These are phyloP conservation scores for Ustilago loliicola DNA, from an alignment of 1,284 basidiomycete species.

Conservation along the genomic window DNA sequence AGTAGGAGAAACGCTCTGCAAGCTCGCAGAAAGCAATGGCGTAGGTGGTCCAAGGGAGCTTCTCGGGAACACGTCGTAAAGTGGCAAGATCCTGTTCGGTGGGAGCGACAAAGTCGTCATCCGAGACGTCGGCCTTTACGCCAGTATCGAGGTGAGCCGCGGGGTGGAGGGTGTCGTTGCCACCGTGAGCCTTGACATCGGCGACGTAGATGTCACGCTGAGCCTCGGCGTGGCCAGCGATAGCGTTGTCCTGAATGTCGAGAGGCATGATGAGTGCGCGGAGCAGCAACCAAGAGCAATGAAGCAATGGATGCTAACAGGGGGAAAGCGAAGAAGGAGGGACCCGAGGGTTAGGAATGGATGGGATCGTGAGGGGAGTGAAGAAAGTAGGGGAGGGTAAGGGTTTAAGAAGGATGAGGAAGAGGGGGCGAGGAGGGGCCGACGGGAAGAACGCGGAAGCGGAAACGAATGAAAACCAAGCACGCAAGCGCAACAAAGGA, in stretches of 20 bases:
- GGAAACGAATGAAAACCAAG: slow-evolving; percentile 7
- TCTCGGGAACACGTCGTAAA: slow-evolving; percentile 65
- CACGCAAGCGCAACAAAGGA: slow-evolving; percentile 13
- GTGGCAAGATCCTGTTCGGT: slow-evolving; percentile 63
- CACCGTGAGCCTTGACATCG: slow-evolving; percentile 44
- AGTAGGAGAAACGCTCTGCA: slow-evolving; percentile 70
- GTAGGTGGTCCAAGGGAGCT: slow-evolving; percentile 64
- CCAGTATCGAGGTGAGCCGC: slow-evolving; percentile 48
- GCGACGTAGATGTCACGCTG: slow-evolving; percentile 38
- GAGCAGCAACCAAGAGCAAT: not conserved
- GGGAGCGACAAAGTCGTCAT: slow-evolving; percentile 50
- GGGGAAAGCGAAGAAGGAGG: not conserved
- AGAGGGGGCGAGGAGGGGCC: not conserved
- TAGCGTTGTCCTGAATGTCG: slow-evolving; percentile 51
- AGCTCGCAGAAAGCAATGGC: slow-evolving; percentile 68
- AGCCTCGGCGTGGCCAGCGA: slow-evolving; percentile 50
- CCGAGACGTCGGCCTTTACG: slow-evolving; percentile 34
- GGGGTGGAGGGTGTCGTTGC: slow-evolving; percentile 42
- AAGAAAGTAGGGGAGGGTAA: not conserved
- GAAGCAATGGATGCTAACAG: not conserved
- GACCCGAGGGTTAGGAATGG: not conserved
- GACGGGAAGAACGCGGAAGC: not conserved
- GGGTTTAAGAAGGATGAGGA: slow-evolving; percentile 9
- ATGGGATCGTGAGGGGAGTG: not conserved
- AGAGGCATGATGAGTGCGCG: slow-evolving; percentile 28